These are phyloP conservation scores for Calamus simplicifolius DNA, from an alignment of 176 grass and related monocot species.

Conservation along the genomic window DNA sequence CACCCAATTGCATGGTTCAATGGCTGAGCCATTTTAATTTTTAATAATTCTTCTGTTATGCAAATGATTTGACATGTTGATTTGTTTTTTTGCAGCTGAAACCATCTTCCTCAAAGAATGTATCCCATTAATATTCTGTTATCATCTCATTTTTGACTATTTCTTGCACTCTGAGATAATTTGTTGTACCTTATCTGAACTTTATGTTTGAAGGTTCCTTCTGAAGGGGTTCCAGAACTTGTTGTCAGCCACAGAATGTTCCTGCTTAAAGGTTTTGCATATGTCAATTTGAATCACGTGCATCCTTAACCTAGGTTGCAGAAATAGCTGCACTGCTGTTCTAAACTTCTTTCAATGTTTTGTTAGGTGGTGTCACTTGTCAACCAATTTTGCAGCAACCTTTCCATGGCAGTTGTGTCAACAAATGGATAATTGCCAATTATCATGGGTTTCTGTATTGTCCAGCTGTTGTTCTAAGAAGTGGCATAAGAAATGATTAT, in stretches of 20 bases:
- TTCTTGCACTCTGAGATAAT: neutral
- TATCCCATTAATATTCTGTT: too few relatives aligned
- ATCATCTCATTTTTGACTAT: too few relatives aligned
- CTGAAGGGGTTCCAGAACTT: conserved; percentile 92
- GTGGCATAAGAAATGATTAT: too few relatives aligned
- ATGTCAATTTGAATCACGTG: conserved; percentile 91
- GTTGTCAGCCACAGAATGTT: conserved; percentile 61
- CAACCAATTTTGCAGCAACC: conserved; percentile 82
- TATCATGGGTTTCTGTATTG: neutral
- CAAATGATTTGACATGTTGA: conserved; percentile 15
- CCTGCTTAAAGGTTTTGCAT: conserved; percentile 88
- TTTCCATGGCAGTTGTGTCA: conserved; percentile 84
- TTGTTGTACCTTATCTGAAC: neutral
- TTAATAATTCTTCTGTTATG: conserved; percentile 2
- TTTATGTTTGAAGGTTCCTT: conserved; percentile 56
- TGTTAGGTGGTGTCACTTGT: conserved; percentile 86
- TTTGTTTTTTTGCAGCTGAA: conserved; percentile 58
- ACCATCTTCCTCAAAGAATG: conserved; percentile 78
- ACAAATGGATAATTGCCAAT: conserved; percentile 57
- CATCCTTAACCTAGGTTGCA: neutral
- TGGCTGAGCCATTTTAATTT: conserved; percentile 7
- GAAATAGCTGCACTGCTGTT: neutral
- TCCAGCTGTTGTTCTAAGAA: too few relatives aligned
- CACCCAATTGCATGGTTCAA: neutral
- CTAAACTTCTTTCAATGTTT: conserved; percentile 15